Percentiles rank a stretch among this genome's conserved stretches.
phyloP scores from a whole-genome alignment of 352 stramenopile species.

The Blastocystis sp. region DNA sequence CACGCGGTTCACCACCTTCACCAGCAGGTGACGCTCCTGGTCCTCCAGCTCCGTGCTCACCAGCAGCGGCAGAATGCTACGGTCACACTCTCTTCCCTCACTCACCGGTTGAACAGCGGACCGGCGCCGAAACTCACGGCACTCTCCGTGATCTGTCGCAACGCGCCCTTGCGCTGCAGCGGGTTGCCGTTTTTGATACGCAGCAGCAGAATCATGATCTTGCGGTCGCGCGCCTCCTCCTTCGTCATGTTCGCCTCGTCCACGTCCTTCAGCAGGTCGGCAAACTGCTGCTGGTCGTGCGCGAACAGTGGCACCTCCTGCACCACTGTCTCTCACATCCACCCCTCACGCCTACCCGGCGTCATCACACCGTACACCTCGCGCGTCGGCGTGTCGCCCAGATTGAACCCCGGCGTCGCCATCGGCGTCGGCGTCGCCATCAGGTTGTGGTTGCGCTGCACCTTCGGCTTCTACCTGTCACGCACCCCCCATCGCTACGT shows the following conservation, averaged over 20 bases:
- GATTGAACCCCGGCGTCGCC: slow-evolving; percentile 70
- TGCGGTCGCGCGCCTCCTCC: slow-evolving; percentile 83
- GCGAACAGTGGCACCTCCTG: slow-evolving; percentile 89
- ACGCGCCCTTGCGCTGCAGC: slow-evolving; percentile 75
- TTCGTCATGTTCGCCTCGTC: slow-evolving; percentile 69
- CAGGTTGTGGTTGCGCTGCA: slow-evolving; percentile 83
- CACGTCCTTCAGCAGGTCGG: slow-evolving; percentile 64
- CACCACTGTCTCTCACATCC: slow-evolving; percentile 63
- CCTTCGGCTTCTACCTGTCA: slow-evolving; percentile 68
- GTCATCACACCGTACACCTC: slow-evolving; percentile 64
- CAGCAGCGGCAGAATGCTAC: slow-evolving; percentile 84
- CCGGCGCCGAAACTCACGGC: slow-evolving; percentile 86
- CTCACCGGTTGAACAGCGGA: slow-evolving; percentile 87
- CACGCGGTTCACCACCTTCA: slow-evolving; percentile 98
- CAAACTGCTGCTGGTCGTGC: slow-evolving; percentile 92
- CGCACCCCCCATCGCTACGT: slow-evolving; percentile 64
- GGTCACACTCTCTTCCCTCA: neutral
- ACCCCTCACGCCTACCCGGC: slow-evolving; percentile 61
- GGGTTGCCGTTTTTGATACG: slow-evolving; percentile 98
- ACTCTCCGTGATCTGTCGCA: slow-evolving; percentile 83
- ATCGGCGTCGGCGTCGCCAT: slow-evolving; percentile 86
- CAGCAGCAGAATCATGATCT: slow-evolving; percentile 91
- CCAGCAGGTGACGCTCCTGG: slow-evolving; percentile 93
- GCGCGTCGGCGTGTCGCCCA: slow-evolving; percentile 65
- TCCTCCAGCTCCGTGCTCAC: slow-evolving; percentile 96